These are phyloP conservation scores for Candida sp. DNA, from an alignment of 1,139 yeast genomes.

Conservation along the genomic window DNA sequence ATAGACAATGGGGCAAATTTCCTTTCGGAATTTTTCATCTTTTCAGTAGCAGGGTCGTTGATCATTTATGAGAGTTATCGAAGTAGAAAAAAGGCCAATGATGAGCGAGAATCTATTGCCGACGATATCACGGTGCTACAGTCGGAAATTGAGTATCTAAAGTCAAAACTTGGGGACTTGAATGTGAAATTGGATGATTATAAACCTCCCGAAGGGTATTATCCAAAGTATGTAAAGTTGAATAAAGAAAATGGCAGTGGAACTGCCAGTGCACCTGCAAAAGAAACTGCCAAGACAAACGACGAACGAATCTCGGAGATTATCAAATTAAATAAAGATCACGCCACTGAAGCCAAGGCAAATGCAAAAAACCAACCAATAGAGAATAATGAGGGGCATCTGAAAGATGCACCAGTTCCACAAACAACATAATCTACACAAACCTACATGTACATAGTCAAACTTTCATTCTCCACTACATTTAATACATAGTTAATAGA, in stretches of 20 bases:
- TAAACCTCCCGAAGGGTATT: constrained; percentile 42
- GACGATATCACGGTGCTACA: constrained; percentile 71
- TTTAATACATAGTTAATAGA: too few relatives aligned
- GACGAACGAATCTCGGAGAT: too few relatives aligned
- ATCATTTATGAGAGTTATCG: constrained; percentile 74
- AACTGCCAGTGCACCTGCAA: too few relatives aligned
- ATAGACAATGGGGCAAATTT: constrained; percentile 82
- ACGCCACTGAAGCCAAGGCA: too few relatives aligned
- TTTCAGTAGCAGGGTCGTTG: constrained; percentile 74
- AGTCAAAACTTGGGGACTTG: constrained; percentile 15
- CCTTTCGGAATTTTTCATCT: constrained; percentile 73
- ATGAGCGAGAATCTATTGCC: constrained; percentile 59
- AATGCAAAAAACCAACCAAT: too few relatives aligned
- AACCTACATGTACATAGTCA: too few relatives aligned
- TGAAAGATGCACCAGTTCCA: too few relatives aligned
- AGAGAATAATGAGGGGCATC: too few relatives aligned
- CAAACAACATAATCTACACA: too few relatives aligned
- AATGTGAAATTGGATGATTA: constrained; percentile 46
- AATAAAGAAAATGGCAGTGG: constrained; percentile 4
- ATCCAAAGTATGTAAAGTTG: constrained; percentile 40
- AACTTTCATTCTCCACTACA: too few relatives aligned
- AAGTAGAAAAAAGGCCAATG: constrained; percentile 61
- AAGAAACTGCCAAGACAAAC: too few relatives aligned
- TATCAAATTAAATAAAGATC: too few relatives aligned
- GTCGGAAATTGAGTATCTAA: constrained; percentile 62